Evolutionary conservation across 306 rosid genomes (phyloP).

Genomic region (Argentina anserina): DNA sequence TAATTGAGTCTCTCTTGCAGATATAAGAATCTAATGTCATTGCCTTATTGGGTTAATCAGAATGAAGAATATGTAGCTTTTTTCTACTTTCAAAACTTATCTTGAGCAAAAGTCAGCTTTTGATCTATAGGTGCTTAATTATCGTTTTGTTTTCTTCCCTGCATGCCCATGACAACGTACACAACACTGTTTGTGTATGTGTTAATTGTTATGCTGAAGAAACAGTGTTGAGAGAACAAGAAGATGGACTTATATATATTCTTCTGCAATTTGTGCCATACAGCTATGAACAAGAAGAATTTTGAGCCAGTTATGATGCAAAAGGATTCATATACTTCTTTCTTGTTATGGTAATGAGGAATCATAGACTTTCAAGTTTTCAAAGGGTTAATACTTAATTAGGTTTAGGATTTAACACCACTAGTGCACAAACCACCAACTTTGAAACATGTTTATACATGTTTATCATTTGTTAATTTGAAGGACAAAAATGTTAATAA

Average conservation of each 20-base stretch:
- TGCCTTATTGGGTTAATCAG: conserved; percentile 35
- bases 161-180: no score
- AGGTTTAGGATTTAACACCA: background rate
- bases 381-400: background rate
- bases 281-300: background rate
- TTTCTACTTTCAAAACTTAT: conserved; percentile 35
- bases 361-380: background rate
- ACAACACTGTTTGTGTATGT: background rate
- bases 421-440: background rate
- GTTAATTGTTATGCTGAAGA: background rate
- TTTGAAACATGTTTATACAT: background rate
- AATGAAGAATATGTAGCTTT: conserved; percentile 44
- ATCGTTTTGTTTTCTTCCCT: background rate
- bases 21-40: conserved; percentile 39
- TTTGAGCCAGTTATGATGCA: background rate
- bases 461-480: background rate
- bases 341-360: background rate
- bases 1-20: conserved; percentile 10
- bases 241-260: background rate
- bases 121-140: conserved; percentile 26
- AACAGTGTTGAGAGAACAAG: background rate
- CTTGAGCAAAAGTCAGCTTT: conserved; percentile 62
- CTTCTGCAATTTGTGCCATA: background rate
- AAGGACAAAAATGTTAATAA: background rate
- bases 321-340: background rate